These are phyloP conservation scores for Fusarium sublunatum DNA, from an alignment of 2,329 filamentous ascomycete species.

Conservation along the genomic window DNA sequence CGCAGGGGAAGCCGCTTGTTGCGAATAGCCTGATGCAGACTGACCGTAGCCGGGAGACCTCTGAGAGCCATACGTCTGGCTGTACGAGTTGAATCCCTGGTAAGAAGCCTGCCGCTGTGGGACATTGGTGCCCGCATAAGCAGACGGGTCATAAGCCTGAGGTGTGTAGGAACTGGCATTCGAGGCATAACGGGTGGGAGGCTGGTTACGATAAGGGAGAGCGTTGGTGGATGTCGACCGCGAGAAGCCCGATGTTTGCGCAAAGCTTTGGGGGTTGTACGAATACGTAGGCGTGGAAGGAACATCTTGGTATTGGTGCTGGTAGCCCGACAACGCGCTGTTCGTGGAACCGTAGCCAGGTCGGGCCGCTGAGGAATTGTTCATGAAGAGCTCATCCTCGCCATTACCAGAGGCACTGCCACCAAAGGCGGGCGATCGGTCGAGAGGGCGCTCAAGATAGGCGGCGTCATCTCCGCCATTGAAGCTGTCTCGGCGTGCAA, in stretches of 20 bases:
- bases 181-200: slow-evolving; percentile 54
- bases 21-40: slow-evolving; percentile 47
- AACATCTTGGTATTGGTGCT: slow-evolving; percentile 62
- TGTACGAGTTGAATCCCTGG: slow-evolving; percentile 60
- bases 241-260: slow-evolving; percentile 48
- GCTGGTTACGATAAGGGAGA: slow-evolving; percentile 61
- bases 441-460: slow-evolving; percentile 57
- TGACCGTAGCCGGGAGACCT: slow-evolving; percentile 52
- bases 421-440: slow-evolving; percentile 38
- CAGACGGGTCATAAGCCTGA: slow-evolving; percentile 68
- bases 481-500: slow-evolving; percentile 73
- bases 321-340: slow-evolving; percentile 62
- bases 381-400: slow-evolving; percentile 74
- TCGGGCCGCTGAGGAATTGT: slow-evolving; percentile 54
- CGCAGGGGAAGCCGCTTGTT: slow-evolving; percentile 46
- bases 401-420: slow-evolving; percentile 29
- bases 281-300: slow-evolving; percentile 61
- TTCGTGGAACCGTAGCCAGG: slow-evolving; percentile 57
- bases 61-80: slow-evolving; percentile 56
- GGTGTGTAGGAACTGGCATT: slow-evolving; percentile 60
- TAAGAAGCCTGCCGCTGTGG: slow-evolving; percentile 65
- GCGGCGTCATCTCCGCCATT: slow-evolving; percentile 78
- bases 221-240: slow-evolving; percentile 65
- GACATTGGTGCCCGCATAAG: slow-evolving; percentile 62
- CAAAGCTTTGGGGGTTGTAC: slow-evolving; percentile 79